Percentiles rank a stretch among this genome's conserved stretches.
Evolutionary conservation across 768 basidiomycete species (phyloP).

Genomic region (Pisolithus tinctorius): DNA sequence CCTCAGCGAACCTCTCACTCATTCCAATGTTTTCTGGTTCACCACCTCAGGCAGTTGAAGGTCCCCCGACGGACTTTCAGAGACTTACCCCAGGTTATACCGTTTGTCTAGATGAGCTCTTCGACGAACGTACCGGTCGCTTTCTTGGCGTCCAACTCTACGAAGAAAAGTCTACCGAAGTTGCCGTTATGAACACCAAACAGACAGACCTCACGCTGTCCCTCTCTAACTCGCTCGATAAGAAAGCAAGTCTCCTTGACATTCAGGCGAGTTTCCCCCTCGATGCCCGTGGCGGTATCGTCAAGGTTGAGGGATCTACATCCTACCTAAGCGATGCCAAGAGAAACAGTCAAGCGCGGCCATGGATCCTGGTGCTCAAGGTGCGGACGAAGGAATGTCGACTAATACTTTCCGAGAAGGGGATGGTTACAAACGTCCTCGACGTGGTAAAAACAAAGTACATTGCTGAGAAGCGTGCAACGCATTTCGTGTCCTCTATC

Average conservation of each 20-base stretch:
- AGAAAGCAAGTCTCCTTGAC: constrained; percentile 1
- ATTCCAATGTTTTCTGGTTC: too few species aligned
- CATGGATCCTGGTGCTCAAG: not conserved
- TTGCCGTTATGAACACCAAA: not conserved
- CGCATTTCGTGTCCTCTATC: not conserved
- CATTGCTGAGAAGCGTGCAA: not conserved
- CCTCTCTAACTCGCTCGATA: not conserved
- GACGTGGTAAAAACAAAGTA: not conserved
- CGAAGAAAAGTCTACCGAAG: not conserved
- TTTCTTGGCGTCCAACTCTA: not conserved
- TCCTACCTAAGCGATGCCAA: not conserved
- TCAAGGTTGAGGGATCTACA: not conserved
- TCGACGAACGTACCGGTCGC: not conserved
- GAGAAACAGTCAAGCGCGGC: not conserved
- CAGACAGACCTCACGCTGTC: not conserved
- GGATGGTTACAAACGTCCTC: not conserved
- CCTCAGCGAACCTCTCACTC: too few species aligned
- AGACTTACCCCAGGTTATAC: not conserved
- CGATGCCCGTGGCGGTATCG: not conserved
- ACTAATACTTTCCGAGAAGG: not conserved
- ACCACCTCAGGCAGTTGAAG: too few species aligned
- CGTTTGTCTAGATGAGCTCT: not conserved
- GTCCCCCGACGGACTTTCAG: not conserved
- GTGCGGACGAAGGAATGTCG: not conserved
- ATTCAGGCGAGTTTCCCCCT: not conserved